phyloP scores from a whole-genome alignment of 1,139 yeast genomes.

The Yamadazyma jaroonii region DNA sequence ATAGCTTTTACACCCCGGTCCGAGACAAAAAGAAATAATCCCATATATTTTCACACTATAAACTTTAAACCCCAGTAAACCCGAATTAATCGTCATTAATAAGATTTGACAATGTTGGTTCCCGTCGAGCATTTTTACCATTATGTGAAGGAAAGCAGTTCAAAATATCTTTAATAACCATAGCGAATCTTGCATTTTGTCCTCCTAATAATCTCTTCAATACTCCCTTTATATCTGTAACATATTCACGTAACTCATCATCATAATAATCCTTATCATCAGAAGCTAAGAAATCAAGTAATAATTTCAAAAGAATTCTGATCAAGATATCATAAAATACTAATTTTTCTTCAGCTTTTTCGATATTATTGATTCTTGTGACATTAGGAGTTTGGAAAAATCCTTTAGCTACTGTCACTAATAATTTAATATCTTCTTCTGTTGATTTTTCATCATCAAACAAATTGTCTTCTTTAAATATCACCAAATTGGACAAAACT shows the following conservation, averaged over 20 bases:
- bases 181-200: constrained; percentile 3
- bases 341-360: constrained; percentile 15
- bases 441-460: constrained; percentile 8
- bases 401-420: constrained; percentile 18
- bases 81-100: constrained; percentile 8
- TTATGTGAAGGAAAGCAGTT: background rate
- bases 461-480: constrained; percentile 24
- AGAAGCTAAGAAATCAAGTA: constrained; percentile 10
- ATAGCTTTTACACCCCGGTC: too few relatives aligned
- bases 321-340: constrained; percentile 16
- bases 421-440: constrained; percentile 24
- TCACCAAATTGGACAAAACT: constrained; percentile 27
- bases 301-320: constrained; percentile 20
- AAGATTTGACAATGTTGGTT: constrained; percentile 11
- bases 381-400: background rate
- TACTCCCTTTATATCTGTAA: constrained; percentile 2
- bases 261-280: constrained; percentile 10
- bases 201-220: constrained; percentile 2
- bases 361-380: background rate
- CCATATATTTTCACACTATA: too few relatives aligned
- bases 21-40: too few relatives aligned
- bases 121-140: constrained; percentile 4
- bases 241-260: constrained; percentile 17
- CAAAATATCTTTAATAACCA: constrained; percentile 3
- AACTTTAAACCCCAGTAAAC: too few relatives aligned